Evolutionary conservation across 495 filamentous ascomycete species (phyloP), one percentile per base, ranked within the genome.

Genomic region (Cercophora scortea): DNA sequence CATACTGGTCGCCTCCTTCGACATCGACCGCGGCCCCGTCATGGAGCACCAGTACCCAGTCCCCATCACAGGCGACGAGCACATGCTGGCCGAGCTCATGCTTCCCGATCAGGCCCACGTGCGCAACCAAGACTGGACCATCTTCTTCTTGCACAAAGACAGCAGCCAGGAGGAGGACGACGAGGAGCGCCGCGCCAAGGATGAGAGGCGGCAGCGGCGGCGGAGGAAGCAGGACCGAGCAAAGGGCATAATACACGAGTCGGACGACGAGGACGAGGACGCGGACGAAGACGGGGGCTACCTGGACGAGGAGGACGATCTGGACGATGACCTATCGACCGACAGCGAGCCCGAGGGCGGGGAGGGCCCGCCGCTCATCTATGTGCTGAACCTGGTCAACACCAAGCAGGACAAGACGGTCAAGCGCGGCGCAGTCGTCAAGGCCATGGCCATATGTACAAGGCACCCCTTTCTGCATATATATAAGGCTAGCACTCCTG

Each of bases 371-470:
- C 93, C 93, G n/a, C 72, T 99, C 61, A 90, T 97, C 59, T 97
- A 99, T 71, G 93, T 99, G 38, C 72, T 97, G 59, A 99, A 97
- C 70, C 75, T 97, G 50, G 93, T 99, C 52, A 97, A 97, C 63
- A 99, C 91, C 3, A 97, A 97, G 69, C 89, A 93, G 60, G 93
- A 97, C 69, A 88, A 87, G 60, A 86, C 83, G 12, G 91, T 87
- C 11, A 91, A 93, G 68, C 79, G 91, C 79, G 93, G 93, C 50
- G 94, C 93, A 2, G 83, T 95, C 32, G 91, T 96, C 32, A 98
- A 96, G 70, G 90, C 93, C 2, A 98, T 98, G 93, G 93, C 93
- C n/a, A 96, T 98, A 57, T 98, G 93, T 71, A 98, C 93, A 5
- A 76, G 92, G 44, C 93, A 98, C 73, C 90, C 93, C n/a, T 98